Evolutionary conservation across 345 rosid species (phyloP), one percentile per base, ranked within the genome.

Genomic region (Clausena lansium): DNA sequence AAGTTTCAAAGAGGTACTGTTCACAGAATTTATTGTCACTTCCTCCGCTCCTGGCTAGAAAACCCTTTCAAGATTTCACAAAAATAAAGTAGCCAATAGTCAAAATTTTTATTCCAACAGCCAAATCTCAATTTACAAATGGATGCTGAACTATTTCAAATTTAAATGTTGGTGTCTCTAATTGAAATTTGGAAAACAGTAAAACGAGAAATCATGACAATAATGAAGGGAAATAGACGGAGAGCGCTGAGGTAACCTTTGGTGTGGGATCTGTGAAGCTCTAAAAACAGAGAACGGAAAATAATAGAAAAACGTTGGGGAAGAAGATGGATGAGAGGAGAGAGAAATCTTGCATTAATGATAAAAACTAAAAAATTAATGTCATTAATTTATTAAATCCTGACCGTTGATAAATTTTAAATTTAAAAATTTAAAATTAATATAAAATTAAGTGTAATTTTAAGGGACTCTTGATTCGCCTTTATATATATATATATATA

Each of bases 71-170:
- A 35, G 14, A 66, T 66, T 66, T 57, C 52, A 35, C 17, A 68
- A 22, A 38, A 39, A n/a, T 2, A 35, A 55, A 45, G 45, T 7
- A 74, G 22, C n/a, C 38, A 20, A 24, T 25, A 39, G 41, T 57
- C 35, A 69, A 70, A 57, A 54, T 1, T 57, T 50, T 79, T 54
- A 52, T 73, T 62, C 33, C 39, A 62, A 60, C 19, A 57, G 28
- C 20, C 20, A 35, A 36, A 63, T 33, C 32, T 67, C 62, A 73
- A 76, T 72, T 60, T 79, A 77, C 85, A 69, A 32, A 52, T 76
- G 27, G 45, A 64, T n/a, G 67, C 45, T 33, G 71, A 72, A 35
- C 67, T 52, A 22, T 38, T 45, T 45, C 13, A 45, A 52, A 52
- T 54, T 25, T 7, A 71, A 68, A 76, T 13, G 35, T 28, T 32